phyloP scores from a whole-genome alignment of 345 rosid genomes.

The Lagerstroemia speciosa region DNA sequence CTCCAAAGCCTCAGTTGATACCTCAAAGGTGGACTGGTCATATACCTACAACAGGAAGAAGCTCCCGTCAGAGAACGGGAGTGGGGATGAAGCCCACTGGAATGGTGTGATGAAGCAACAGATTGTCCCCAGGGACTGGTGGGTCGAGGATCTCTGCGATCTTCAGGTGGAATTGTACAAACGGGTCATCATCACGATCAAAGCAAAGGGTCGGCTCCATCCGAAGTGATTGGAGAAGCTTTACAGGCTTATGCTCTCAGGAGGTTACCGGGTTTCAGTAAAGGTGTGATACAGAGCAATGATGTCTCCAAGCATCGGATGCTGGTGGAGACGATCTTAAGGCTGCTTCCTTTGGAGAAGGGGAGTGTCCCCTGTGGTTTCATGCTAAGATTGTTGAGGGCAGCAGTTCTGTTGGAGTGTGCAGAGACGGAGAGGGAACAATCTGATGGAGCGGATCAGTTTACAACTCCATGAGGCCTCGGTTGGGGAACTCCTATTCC shows the following conservation, averaged over 20 bases:
- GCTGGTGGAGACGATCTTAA: slow-evolving; percentile 39
- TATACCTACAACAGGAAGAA: slow-evolving; percentile 63
- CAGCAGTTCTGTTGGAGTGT: slow-evolving; percentile 33
- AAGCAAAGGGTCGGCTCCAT: slow-evolving; percentile 35
- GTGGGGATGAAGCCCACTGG: slow-evolving; percentile 31
- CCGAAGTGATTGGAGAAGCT: slow-evolving; percentile 55
- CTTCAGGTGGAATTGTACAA: slow-evolving; percentile 58
- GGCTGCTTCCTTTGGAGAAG: slow-evolving; percentile 45
- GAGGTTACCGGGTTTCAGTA: slow-evolving; percentile 52
- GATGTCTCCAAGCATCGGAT: slow-evolving; percentile 38
- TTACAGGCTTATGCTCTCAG: slow-evolving; percentile 44
- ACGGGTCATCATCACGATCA: slow-evolving; percentile 37
- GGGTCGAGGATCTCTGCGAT: slow-evolving; percentile 80
- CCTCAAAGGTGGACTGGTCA: slow-evolving; percentile 69
- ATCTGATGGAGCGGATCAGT: slow-evolving; percentile 34
- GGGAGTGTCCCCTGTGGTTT: slow-evolving; percentile 43
- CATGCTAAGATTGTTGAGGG: slow-evolving; percentile 47
- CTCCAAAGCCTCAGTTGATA: slow-evolving; percentile 48
- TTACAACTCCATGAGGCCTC: slow-evolving; percentile 52
- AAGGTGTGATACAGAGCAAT: slow-evolving; percentile 31
- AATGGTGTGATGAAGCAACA: slow-evolving; percentile 43
- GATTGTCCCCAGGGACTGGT: slow-evolving; percentile 69
- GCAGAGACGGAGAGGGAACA: slow-evolving; percentile 40
- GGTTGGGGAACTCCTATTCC: slow-evolving; percentile 36
- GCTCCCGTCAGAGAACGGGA: slow-evolving; percentile 40